Conservation (phyloP, 2,329 filamentous ascomycete species). For the Monilinia fructicola region DNA sequence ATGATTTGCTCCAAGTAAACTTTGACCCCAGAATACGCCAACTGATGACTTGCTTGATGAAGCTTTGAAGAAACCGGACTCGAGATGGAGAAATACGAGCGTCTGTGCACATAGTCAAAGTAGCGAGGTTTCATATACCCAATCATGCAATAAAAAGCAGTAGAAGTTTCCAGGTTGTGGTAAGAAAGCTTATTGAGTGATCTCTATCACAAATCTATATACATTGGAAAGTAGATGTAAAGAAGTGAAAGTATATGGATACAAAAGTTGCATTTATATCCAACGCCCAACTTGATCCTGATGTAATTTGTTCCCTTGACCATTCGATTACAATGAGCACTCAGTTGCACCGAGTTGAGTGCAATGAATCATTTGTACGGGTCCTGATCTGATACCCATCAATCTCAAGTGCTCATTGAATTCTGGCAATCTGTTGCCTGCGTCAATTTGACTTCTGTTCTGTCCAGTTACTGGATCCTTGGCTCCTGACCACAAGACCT, state of each 20-base stretch:
- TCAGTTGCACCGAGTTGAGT: conserved; percentile 58
- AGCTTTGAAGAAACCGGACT: neutral
- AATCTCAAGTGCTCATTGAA: conserved; percentile 67
- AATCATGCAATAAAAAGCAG: too few species aligned
- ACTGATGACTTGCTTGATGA: too few species aligned
- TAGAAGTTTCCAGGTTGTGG: too few species aligned
- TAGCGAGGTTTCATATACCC: too few species aligned
- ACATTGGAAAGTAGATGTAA: conserved; percentile 6
- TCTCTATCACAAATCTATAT: neutral
- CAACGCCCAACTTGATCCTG: neutral
- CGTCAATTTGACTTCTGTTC: conserved; percentile 70
- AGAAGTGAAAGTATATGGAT: neutral
- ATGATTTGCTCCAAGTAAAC: too few species aligned
- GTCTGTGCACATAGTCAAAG: too few species aligned
- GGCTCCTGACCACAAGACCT: conserved; percentile 77
- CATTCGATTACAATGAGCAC: conserved; percentile 40
- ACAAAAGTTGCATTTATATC: neutral
- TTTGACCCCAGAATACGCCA: too few species aligned
- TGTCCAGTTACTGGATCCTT: conserved; percentile 59
- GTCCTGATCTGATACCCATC: conserved; percentile 62
- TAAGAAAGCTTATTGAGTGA: neutral
- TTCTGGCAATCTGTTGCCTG: conserved; percentile 68
- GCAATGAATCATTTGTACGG: conserved; percentile 73
- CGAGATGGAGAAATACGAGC: too few species aligned
- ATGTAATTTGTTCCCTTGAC: neutral